Evolutionary conservation across 2,329 filamentous ascomycete genomes (phyloP).

Genomic region (Trichophyton verrucosum): DNA sequence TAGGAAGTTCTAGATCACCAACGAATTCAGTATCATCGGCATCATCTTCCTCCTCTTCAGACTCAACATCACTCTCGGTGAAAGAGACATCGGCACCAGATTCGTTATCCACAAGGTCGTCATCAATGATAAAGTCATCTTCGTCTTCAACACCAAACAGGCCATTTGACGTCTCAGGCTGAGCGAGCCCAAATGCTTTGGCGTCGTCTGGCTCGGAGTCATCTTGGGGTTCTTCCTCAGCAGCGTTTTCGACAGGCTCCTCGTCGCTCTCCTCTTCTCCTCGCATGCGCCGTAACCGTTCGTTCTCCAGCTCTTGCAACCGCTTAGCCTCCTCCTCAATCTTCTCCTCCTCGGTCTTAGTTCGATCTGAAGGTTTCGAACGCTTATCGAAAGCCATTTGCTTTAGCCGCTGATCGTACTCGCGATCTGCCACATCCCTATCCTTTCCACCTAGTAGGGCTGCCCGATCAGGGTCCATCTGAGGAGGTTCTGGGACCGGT

Average conservation of each 20-base stretch:
- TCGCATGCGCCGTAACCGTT: slow-evolving; percentile 72
- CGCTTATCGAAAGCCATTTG: slow-evolving; percentile 74
- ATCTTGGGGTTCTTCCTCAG: slow-evolving; percentile 27
- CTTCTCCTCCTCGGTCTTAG: slow-evolving; percentile 82
- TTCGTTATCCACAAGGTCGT: slow-evolving; percentile 72
- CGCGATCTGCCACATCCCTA: slow-evolving; percentile 60
- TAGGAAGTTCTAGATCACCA: slow-evolving; percentile 43
- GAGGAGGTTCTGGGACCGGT: slow-evolving; percentile 30
- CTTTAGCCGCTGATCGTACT: slow-evolving; percentile 75
- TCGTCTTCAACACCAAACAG: slow-evolving; percentile 70
- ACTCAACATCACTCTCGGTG: slow-evolving; percentile 42
- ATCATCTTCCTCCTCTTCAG: slow-evolving; percentile 44
- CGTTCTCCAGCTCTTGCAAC: slow-evolving; percentile 69
- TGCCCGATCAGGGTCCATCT: slow-evolving; percentile 52
- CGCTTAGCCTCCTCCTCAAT: slow-evolving; percentile 63
- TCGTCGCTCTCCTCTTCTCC: slow-evolving; percentile 51
- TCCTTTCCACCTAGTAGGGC: slow-evolving; percentile 49
- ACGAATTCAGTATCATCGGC: slow-evolving; percentile 58
- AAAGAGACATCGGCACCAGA: slow-evolving; percentile 42
- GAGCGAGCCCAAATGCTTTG: slow-evolving; percentile 49
- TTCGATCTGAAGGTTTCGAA: slow-evolving; percentile 72
- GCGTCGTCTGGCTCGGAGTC: slow-evolving; percentile 44
- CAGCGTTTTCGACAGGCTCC: slow-evolving; percentile 27
- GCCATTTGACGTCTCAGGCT: slow-evolving; percentile 32
- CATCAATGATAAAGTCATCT: slow-evolving; percentile 84